Conservation (phyloP, 495 filamentous ascomycete genomes). For the Penicillium alfredii region DNA sequence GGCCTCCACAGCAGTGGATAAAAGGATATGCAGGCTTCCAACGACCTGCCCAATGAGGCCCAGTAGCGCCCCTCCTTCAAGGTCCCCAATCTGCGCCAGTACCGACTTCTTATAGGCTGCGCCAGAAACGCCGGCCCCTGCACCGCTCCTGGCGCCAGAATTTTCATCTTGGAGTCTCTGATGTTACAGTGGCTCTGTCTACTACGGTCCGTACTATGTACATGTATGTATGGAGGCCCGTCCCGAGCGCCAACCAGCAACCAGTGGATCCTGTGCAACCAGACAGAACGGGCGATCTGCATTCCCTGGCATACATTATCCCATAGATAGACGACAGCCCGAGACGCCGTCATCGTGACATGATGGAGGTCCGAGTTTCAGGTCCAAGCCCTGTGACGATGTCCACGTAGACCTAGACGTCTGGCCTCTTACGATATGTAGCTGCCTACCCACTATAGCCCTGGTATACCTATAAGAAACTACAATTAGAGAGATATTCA, state of each 20-base stretch:
- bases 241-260: too few species aligned
- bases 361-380: neutral
- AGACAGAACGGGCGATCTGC: too few species aligned
- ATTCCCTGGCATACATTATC: too few species aligned
- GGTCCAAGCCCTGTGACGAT: too few species aligned
- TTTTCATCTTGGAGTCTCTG: conserved; percentile 3
- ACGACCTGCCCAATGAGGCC: conserved; percentile 23
- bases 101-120: conserved; percentile 20
- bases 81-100: conserved; percentile 19
- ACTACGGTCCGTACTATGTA: conserved; percentile 15
- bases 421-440: too few species aligned
- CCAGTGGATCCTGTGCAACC: too few species aligned
- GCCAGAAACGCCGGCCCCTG: conserved; percentile 5
- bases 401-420: too few species aligned
- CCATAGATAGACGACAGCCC: conserved; percentile 5
- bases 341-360: conserved; percentile 7
- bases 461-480: too few species aligned
- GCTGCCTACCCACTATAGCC: too few species aligned
- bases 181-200: neutral
- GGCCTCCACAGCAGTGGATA: conserved; percentile 3
- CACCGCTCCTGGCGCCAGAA: conserved; percentile 24
- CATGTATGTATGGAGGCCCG: too few species aligned
- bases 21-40: conserved; percentile 9
- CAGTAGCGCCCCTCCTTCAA: conserved; percentile 21
- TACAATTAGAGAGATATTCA: too few species aligned